Evolutionary conservation across 495 filamentous ascomycete genomes (phyloP), one percentile per base, ranked within the genome.

Genomic region (Penicillium simplicissimum): DNA sequence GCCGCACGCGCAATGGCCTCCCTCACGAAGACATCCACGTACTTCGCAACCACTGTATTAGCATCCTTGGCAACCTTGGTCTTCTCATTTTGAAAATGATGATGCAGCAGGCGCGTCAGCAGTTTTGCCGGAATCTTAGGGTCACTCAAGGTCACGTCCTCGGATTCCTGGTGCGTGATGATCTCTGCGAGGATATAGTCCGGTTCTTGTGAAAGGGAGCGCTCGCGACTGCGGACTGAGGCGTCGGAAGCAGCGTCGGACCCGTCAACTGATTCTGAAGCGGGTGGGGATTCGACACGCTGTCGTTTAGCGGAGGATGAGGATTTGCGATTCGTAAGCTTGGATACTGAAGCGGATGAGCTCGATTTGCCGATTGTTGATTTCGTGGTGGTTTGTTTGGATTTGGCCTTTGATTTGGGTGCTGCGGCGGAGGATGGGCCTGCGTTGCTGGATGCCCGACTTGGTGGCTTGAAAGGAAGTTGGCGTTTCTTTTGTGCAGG

Each of bases 1-100:
- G 87, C 87, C 40, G 91, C 88, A 72, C 95, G 71, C 31, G 92
- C 92, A 67, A 98, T 85, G 33, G 93, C 92, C 78, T 98, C 95
- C 63, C 90, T 82, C 58, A 97, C 90, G 81, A 97, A 98, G 13
- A 90, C 87, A 77, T 96, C 91, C 70, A 97, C 84, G 69, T 98
- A 98, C 76, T 89, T 92, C 4, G 84, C 90, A 34, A 95, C 83
- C 8, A 92, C 86, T 14, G 75, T 79, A 70, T 93, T 87, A 17
- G 95, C 96, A 52, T 93, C 90, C 67, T 87, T 88, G 4, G 87
- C 85, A 38, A 98, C 88, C 70, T 88, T 82, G 3, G 87, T 93
- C 56, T 85, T 84, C 19, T 80, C 69, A 40, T 85, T 82, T 57
- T 87, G 81, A 67, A 96, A 96, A 73, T 88, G 86, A 58, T 93